Evolutionary conservation across 2,329 filamentous ascomycete genomes (phyloP), one percentile per base, ranked within the genome.

Genomic region (Hypoxylon sp.): DNA sequence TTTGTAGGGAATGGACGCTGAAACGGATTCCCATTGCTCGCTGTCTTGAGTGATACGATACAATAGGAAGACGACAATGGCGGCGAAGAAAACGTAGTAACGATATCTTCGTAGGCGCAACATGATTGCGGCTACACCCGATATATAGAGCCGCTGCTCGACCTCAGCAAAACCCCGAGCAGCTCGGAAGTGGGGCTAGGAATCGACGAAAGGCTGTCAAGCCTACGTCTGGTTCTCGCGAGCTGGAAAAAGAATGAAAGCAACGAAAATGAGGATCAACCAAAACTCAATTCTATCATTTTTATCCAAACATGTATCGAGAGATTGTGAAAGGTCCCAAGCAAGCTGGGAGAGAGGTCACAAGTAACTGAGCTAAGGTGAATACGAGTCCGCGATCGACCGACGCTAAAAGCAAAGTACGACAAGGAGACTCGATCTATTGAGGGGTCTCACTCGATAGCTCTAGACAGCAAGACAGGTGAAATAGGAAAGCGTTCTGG

Each of bases 31-130:
- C 76, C 76, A 77, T 70, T 74, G 71, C 24, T 74, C 68, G 60
- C 67, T 75, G 14, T 75, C 71, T 55, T 67, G 67, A 17, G 71
- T 70, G 35, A 73, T 65, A 17, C 70, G 72, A 46, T 74, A 77
- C 14, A 77, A 53, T 10, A 77, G 51, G 59, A 77, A 73, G 5
- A 77, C 72, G 35, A 76, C 57, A 19, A 76, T 63, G 31, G 73
- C 72, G 24, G 76, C 72, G 31, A 74, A 74, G 33, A 77, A 73
- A 42, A 74, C 71, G 53, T 75, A 77, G 58, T 76, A 76, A 44
- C 76, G 75, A 44, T 76, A 77, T 72, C 73, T 73, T 29, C 76
- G 74, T 66, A 77, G 22, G 57, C 73, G 76, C 26, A 75, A 66
- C 76, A 77, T 77, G 44, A 52, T 67, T 51, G 54, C 52, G 51